Percentiles rank a stretch among this genome's conserved stretches.
These are phyloP conservation scores for Globisporangium mamillatum DNA, from an alignment of 352 stramenopile genomes.

Conservation along the genomic window DNA sequence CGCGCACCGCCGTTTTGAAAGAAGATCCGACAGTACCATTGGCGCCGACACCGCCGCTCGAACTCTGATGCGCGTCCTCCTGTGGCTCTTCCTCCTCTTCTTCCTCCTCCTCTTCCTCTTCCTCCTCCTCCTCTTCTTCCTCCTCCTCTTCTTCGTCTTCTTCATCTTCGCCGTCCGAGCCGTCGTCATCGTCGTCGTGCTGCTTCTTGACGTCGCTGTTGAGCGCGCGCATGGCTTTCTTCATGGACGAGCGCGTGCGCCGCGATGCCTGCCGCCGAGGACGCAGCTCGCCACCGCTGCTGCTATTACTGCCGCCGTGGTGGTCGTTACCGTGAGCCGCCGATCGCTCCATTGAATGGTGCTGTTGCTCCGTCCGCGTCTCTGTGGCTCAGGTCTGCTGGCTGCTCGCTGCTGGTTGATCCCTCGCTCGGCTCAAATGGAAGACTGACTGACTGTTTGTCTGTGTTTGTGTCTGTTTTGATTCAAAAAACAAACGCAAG, in stretches of 20 bases:
- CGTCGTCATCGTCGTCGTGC: not conserved
- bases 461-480: slow-evolving; percentile 1
- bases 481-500: slow-evolving; percentile 9
- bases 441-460: slow-evolving; percentile 11
- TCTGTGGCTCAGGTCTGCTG: not conserved
- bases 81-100: slow-evolving; percentile 34
- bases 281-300: slow-evolving; percentile 13
- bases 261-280: slow-evolving; percentile 40
- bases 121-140: slow-evolving; percentile 53
- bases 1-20: slow-evolving; percentile 16
- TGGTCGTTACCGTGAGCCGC: not conserved
- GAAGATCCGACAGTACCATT: slow-evolving; percentile 1
- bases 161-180: slow-evolving; percentile 35
- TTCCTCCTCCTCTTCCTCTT: slow-evolving; percentile 36
- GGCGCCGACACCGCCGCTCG: not conserved
- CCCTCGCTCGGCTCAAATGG: slow-evolving; percentile 6
- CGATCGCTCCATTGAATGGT: slow-evolving; percentile 4
- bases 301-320: not conserved
- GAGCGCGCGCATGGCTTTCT: slow-evolving; percentile 24
- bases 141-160: slow-evolving; percentile 56
- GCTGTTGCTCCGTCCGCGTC: not conserved
- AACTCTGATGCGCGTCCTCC: slow-evolving; percentile 23
- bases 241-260: slow-evolving; percentile 37
- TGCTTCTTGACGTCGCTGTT: slow-evolving; percentile 8
- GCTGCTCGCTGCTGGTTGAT: slow-evolving; percentile 4